Percentiles rank a stretch among this genome's conserved stretches.
These are phyloP conservation scores for Xylaria hypoxylon DNA, from an alignment of 2,329 filamentous ascomycete genomes.

Conservation along the genomic window DNA sequence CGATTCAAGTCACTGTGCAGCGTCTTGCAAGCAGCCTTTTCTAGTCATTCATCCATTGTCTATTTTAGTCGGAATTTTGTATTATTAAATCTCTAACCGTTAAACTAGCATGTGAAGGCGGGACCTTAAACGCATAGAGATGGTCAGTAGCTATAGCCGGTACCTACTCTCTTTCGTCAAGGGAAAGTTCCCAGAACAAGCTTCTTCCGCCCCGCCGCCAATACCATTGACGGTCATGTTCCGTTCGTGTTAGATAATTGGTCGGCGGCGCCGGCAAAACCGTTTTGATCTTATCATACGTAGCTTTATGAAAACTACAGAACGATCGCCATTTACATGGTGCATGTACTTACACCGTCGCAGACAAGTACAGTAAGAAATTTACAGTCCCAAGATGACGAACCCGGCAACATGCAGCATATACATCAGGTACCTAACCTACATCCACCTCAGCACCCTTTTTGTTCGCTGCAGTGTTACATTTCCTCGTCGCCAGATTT, in stretches of 20 bases:
- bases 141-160: too few relatives aligned
- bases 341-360: too few relatives aligned
- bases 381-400: background rate
- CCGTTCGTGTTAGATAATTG: background rate
- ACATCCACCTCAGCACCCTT: background rate
- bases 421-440: conserved; percentile 14
- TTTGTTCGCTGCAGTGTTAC: conserved; percentile 24
- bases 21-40: conserved; percentile 20
- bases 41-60: conserved; percentile 1
- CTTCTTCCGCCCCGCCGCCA: background rate
- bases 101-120: conserved; percentile 15
- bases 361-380: background rate
- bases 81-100: background rate
- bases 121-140: background rate
- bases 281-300: too few relatives aligned
- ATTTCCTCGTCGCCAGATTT: conserved; percentile 10
- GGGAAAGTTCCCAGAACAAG: conserved; percentile 7
- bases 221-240: background rate
- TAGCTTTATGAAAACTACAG: too few relatives aligned
- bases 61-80: conserved; percentile 2
- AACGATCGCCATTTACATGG: too few relatives aligned
- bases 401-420: conserved; percentile 14
- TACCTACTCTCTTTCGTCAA: conserved; percentile 5
- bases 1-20: conserved; percentile 29
- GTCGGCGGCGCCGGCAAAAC: background rate